A percentile compares a stretch with the other conserved stretches of the same genome.
phyloP scores from a whole-genome alignment of 1,284 basidiomycete species.

The Serendipita sp. region DNA sequence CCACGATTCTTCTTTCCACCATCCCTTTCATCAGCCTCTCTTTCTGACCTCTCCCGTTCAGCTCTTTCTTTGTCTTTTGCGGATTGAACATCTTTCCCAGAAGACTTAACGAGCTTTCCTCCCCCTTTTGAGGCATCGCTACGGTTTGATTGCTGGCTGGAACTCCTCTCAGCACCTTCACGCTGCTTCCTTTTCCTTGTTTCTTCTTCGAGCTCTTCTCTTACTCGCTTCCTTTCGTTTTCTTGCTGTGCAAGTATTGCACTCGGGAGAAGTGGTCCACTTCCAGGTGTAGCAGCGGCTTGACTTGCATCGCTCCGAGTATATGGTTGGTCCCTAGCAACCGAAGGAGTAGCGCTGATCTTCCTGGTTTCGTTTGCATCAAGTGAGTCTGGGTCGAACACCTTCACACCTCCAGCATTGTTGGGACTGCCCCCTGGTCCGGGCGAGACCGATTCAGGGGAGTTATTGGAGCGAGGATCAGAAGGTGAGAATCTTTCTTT shows the following conservation, averaged over 20 bases:
- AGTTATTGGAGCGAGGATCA: not conserved
- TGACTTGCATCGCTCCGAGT: constrained; percentile 3
- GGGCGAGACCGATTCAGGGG: not conserved
- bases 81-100: constrained; percentile 20
- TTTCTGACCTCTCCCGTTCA: constrained; percentile 30
- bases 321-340: constrained; percentile 37
- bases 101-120: constrained; percentile 55
- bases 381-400: constrained; percentile 32
- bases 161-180: constrained; percentile 20
- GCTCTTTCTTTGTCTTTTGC: constrained; percentile 29
- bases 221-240: constrained; percentile 32
- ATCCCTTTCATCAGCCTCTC: constrained; percentile 31
- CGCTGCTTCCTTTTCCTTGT: constrained; percentile 30
- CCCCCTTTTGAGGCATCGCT: constrained; percentile 16
- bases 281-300: constrained; percentile 11
- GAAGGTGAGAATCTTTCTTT: not conserved
- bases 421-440: constrained; percentile 6
- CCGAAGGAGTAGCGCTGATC: constrained; percentile 60
- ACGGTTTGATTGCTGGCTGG: constrained; percentile 11
- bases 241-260: constrained; percentile 37
- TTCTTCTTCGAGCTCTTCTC: constrained; percentile 22
- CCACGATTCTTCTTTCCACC: constrained; percentile 41
- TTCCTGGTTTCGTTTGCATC: constrained; percentile 54
- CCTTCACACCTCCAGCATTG: constrained; percentile 17
- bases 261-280: constrained; percentile 31